Evolutionary conservation across 208 protist species (phyloP).

Genomic region (Lotmaria passim): DNA sequence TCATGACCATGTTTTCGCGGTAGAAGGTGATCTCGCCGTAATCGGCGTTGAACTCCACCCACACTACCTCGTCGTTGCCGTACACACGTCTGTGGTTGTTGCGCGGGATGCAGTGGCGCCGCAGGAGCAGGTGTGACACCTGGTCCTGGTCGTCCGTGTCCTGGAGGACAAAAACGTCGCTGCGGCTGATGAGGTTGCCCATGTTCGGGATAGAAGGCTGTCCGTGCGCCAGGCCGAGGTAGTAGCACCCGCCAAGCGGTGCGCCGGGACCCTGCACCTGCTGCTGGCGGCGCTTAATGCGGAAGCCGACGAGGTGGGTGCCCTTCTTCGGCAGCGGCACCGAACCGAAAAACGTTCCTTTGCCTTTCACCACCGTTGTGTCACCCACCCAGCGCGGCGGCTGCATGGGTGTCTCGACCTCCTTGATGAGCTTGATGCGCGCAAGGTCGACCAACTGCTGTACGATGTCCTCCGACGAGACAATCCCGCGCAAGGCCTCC

Average conservation of each 20-base stretch:
- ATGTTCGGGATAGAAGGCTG: conserved; percentile 72
- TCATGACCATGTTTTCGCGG: conserved; percentile 83
- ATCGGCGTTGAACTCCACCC: conserved; percentile 91
- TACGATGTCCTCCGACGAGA: conserved; percentile 58
- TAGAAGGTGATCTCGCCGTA: conserved; percentile 87
- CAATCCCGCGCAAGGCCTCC: conserved; percentile 35
- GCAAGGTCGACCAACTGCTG: conserved; percentile 70
- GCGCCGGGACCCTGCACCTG: conserved; percentile 67
- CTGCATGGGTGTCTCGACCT: conserved; percentile 35
- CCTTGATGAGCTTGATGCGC: conserved; percentile 44
- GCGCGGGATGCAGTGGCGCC: conserved; percentile 71
- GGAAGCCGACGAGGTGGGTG: conserved; percentile 82
- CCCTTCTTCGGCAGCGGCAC: conserved; percentile 67
- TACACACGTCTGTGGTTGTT: conserved; percentile 81
- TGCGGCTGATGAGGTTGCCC: conserved; percentile 69
- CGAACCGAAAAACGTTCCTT: conserved; percentile 77
- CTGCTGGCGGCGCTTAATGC: conserved; percentile 69
- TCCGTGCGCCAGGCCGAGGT: conserved; percentile 81
- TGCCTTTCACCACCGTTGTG: conserved; percentile 62
- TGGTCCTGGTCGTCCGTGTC: conserved; percentile 90
- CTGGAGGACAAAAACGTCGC: conserved; percentile 87
- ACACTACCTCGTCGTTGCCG: conserved; percentile 86
- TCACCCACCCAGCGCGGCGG: conserved; percentile 66
- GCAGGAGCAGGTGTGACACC: conserved; percentile 75
- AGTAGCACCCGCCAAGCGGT: conserved; percentile 89